These are phyloP conservation scores for Aspergillus eucalypticola DNA, from an alignment of 2,329 filamentous ascomycete genomes.

Conservation along the genomic window DNA sequence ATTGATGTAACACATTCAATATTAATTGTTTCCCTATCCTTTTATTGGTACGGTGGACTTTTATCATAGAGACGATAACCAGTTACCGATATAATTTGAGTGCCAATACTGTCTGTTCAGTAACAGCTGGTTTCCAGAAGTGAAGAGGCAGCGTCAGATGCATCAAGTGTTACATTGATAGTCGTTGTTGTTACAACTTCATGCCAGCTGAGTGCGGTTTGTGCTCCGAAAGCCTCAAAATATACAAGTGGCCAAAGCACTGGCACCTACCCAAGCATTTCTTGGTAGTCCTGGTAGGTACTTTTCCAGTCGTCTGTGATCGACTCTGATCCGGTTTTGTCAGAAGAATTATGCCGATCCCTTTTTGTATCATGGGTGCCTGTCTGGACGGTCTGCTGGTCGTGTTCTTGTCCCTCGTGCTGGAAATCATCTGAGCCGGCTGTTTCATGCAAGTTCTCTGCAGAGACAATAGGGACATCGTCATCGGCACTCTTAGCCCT, in stretches of 20 bases:
- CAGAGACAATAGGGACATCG: not conserved
- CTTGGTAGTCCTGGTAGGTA: slow-evolving; percentile 4
- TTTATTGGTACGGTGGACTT: not conserved
- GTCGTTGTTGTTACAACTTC: not conserved
- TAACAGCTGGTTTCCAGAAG: not conserved
- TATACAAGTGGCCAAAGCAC: not conserved
- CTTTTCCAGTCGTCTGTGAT: slow-evolving; percentile 1
- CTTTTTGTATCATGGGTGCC: not conserved
- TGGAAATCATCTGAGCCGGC: not conserved
- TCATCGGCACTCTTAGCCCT: not conserved
- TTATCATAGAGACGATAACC: not conserved
- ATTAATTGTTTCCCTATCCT: not conserved
- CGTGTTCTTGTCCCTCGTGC: not conserved
- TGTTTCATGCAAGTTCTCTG: not conserved
- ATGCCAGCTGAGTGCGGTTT: not conserved
- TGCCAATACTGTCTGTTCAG: not conserved
- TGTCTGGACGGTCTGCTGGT: not conserved
- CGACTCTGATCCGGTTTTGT: not conserved
- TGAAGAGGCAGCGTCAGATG: not conserved
- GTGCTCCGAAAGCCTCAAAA: not conserved
- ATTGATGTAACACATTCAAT: not conserved
- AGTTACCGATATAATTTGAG: not conserved
- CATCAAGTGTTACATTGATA: not conserved
- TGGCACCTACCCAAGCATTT: not conserved
- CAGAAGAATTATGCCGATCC: not conserved